Evolutionary conservation across 2,329 filamentous ascomycete genomes (phyloP), one percentile per base, ranked within the genome.

Genomic region (Aureobasidium leucospermi): DNA sequence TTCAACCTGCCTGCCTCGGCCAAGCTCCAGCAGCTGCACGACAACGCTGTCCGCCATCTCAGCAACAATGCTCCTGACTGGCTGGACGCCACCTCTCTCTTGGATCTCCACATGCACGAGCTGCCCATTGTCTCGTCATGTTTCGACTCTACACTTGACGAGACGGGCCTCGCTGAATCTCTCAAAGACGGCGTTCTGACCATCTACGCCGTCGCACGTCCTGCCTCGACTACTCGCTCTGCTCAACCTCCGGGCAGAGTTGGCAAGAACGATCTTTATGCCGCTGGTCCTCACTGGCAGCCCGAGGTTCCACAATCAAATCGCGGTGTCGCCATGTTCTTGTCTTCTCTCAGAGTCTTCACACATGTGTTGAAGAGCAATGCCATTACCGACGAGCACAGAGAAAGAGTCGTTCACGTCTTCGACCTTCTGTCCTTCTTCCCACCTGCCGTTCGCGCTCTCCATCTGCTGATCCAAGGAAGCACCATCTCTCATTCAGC

Each of bases 331-430:
- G 69, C 71, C 8, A 70, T 71, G 59, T 66, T 73, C 32, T 64
- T 75, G 2, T 72, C 72, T 9, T 68, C 70, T 3, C 61, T 74
- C 28, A 65, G 71, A 19, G 66, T 74, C 5, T 71, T 73, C 46
- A 56, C 59, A 39, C 64, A 52, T 29, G 56, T 61, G 32, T 62
- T 64, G 60, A 70, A 65, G 63, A 49, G 63, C 23, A 62, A 73
- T 59, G 65, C 66, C 7, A 49, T 73, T 1, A 0, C n/a, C 6
- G 52, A 46, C 16, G 16, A 38, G 6, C 52, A 46, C 29, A 45
- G 29, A 8, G 52, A 46, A 1, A 28, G 41, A 32, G 28, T 38
- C 15, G 63, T 73, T 7, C 66, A 70, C 43, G 46, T 69, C 7
- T 61, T 73, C 13, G 64, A 72, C 42, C 59, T 69, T 8, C 61